Base-by-base conservation (phyloP, 2,329 filamentous ascomycete species). In the Penicillium janthinellum region DNA sequence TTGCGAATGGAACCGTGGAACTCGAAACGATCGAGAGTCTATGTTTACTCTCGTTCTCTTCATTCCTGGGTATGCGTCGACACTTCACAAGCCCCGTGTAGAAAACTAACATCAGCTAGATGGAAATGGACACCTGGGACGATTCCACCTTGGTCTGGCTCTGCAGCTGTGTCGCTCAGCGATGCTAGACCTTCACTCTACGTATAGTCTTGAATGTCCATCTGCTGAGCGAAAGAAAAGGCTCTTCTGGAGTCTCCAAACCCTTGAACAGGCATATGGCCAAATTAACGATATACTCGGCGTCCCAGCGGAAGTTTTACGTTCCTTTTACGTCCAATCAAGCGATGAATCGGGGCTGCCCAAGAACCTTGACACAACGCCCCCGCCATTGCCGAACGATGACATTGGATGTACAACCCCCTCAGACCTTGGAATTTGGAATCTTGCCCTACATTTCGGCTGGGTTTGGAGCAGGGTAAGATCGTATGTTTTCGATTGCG, bases 81-180 rank as follows among this genome's bases (percentile, higher is more conserved):
- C 4, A 0, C 3, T 2, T 49, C 15, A 12, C 10, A 6, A 11
- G 12, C 3, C 5, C 1, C 28, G 6, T 5, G 3, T 10, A 12
- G 6, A 28, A 15, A 35, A n/a, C 38, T 22, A 42, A 41, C 25
- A n/a, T 31, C 14, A 49, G 1, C 3, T 49, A 83, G 82, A 83
- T 59, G 82, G 81, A 22, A 78, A 82, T 55, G 67, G 78, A 8
- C 78, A 80, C 34, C 75, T 83, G 0, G 82, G 81, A 14, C 79
- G 81, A 53, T 83, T 84, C 52, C 75, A 83, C 57, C 78, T 84
- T 0, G 81, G 81, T 8, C 76, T 84, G 11, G 80, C 79, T 1
- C 77, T 81, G 39, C 82, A 84, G 61, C 77, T 84, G 8, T 83
- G 81, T 61, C 79, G 79, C 8, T 81, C 82, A 0, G 81, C 82